Conservation (phyloP, 495 filamentous ascomycete genomes). For the Daldinia vernicosa region DNA sequence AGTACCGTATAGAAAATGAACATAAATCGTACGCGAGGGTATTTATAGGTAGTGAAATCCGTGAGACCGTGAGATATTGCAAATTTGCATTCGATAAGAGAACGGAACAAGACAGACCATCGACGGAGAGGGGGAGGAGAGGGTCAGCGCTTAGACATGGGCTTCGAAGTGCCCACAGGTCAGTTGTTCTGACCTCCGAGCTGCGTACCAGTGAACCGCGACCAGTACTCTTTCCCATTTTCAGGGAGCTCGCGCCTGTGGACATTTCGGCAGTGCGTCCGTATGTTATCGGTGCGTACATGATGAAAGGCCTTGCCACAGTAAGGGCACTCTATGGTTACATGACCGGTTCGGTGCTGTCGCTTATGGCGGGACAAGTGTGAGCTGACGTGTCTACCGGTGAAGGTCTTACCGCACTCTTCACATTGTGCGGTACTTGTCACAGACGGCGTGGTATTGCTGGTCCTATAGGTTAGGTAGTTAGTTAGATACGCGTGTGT, state of each 20-base stretch:
- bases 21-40: slow-evolving; percentile 8
- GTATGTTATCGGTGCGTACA: slow-evolving; percentile 33
- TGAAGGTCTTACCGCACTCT: slow-evolving; percentile 15
- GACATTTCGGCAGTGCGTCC: slow-evolving; percentile 21
- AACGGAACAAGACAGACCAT: background rate
- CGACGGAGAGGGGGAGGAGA: background rate
- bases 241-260: slow-evolving; percentile 10
- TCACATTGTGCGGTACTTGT: slow-evolving; percentile 3
- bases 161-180: background rate
- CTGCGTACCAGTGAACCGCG: background rate
- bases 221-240: slow-evolving; percentile 25
- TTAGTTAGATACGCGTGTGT: too few species aligned
- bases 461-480: too few species aligned
- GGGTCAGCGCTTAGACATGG: background rate
- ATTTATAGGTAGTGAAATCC: slow-evolving; percentile 9
- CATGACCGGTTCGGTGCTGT: background rate
- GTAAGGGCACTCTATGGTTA: background rate
- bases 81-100: background rate
- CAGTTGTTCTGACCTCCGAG: background rate
- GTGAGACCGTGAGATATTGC: background rate
- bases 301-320: slow-evolving; percentile 22
- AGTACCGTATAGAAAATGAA: background rate
- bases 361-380: slow-evolving; percentile 35
- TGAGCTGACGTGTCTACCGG: slow-evolving; percentile 14
- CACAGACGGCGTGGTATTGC: slow-evolving; percentile 1